phyloP scores from a whole-genome alignment of 768 basidiomycete species.

The Favolaschia claudopus region DNA sequence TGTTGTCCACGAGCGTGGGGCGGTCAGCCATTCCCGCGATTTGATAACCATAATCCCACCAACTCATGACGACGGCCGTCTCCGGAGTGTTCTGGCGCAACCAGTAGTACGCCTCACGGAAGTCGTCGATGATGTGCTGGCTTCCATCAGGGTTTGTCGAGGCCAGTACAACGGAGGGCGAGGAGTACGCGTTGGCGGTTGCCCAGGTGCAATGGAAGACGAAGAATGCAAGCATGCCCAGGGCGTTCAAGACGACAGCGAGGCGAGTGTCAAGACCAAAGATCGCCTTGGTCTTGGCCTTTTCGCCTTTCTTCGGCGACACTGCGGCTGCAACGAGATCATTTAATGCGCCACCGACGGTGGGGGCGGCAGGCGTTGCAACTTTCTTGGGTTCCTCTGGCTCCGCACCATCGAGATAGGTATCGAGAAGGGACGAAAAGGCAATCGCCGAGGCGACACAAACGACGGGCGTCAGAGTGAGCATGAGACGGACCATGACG shows the following conservation, averaged over 20 bases:
- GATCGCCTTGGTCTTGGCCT: slow-evolving; percentile 64
- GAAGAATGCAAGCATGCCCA: slow-evolving; percentile 86
- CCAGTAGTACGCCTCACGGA: slow-evolving; percentile 99
- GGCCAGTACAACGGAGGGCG: slow-evolving; percentile 94
- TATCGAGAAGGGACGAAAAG: slow-evolving; percentile 85
- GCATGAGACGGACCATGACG: slow-evolving; percentile 99
- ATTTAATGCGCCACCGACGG: slow-evolving; percentile 42
- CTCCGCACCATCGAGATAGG: slow-evolving; percentile 85
- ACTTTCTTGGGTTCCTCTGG: slow-evolving; percentile 68
- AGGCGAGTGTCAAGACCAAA: slow-evolving; percentile 88
- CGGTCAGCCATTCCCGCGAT: slow-evolving; percentile 99
- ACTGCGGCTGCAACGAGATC: slow-evolving; percentile 51
- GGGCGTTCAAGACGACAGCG: slow-evolving; percentile 74
- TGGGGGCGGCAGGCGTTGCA: slow-evolving; percentile 39
- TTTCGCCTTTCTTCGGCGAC: slow-evolving; percentile 41
- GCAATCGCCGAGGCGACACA: slow-evolving; percentile 94
- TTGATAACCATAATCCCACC: slow-evolving; percentile 99
- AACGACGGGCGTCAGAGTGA: slow-evolving; percentile 95
- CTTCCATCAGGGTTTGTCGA: slow-evolving; percentile 82
- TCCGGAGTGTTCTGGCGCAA: slow-evolving; percentile 92
- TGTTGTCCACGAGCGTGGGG: slow-evolving; percentile 96
- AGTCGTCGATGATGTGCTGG: slow-evolving; percentile 97
- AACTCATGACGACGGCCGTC: slow-evolving; percentile 95
- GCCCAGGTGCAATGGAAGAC: slow-evolving; percentile 98
- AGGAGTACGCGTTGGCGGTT: slow-evolving; percentile 93